Evolutionary conservation across 1,284 basidiomycete species (phyloP).

Genomic region (Malassezia sp.): DNA sequence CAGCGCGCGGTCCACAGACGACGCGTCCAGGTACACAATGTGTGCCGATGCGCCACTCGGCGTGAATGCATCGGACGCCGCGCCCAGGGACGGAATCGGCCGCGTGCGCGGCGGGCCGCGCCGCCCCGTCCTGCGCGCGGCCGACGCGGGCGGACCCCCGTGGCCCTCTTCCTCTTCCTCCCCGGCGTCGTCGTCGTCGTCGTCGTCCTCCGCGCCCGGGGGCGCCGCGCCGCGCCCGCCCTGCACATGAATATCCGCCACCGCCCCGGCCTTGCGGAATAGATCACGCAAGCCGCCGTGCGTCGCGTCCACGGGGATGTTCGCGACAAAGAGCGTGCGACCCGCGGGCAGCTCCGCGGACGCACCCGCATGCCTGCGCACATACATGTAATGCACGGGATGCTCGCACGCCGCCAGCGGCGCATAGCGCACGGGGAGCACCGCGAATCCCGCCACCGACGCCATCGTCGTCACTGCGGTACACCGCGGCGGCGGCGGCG

Average conservation of each 20-base stretch:
- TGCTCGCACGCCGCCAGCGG: neutral
- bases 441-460: conserved; percentile 3
- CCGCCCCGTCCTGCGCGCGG: conserved; percentile 8
- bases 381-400: conserved; percentile 20
- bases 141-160: neutral
- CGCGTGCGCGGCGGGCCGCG: conserved; percentile 18
- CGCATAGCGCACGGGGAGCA: conserved; percentile 6
- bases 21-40: conserved; percentile 33
- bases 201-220: conserved; percentile 15
- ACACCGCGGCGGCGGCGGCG: neutral
- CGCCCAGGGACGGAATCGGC: conserved; percentile 21
- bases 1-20: conserved; percentile 24
- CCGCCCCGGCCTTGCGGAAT: conserved; percentile 29
- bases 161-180: conserved; percentile 10
- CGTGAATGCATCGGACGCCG: no score
- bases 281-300: conserved; percentile 25
- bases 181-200: conserved; percentile 8
- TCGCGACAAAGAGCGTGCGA: conserved; percentile 40
- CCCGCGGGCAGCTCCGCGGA: conserved; percentile 16
- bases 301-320: conserved; percentile 35
- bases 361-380: conserved; percentile 10
- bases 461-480: neutral
- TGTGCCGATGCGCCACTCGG: conserved; percentile 29
- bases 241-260: conserved; percentile 14
- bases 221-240: no score